Conservation (phyloP, 202 grass and related monocot species). For the Miscanthus sacchariflorus region DNA sequence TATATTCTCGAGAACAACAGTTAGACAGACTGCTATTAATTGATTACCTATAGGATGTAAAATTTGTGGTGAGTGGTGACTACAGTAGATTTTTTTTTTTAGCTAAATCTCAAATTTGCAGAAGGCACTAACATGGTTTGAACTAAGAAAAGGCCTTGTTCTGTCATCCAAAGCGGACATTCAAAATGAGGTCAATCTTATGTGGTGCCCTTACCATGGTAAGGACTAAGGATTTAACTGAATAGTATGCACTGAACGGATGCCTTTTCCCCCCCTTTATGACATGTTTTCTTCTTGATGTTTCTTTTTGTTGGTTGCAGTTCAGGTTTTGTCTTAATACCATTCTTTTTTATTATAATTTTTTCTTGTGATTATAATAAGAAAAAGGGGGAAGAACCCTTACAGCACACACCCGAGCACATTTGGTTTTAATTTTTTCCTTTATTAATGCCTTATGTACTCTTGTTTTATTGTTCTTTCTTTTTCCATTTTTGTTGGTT, state of each 20-base stretch:
- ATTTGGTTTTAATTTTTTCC: no score
- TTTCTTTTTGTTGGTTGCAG: background rate
- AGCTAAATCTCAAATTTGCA: background rate
- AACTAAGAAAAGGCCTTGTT: background rate
- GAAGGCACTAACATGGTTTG: background rate
- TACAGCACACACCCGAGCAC: no score
- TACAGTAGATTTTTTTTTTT: background rate
- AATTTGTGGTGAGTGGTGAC: background rate
- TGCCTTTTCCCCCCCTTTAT: background rate
- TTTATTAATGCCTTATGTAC: background rate
- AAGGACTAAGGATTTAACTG: background rate
- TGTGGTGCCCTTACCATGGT: background rate
- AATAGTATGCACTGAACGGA: background rate
- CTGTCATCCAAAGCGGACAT: background rate
- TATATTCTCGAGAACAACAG: slow-evolving; percentile 12
- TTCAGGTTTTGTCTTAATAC: slow-evolving; percentile 10
- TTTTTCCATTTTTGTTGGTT: background rate
- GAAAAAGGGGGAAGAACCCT: no score
- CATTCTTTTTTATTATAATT: background rate
- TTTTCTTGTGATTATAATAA: background rate
- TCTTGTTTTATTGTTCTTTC: background rate
- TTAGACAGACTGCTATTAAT: background rate
- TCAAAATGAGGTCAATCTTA: background rate
- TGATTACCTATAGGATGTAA: background rate
- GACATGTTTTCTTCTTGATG: background rate